A percentile compares a stretch with the other conserved stretches of the same genome.
phyloP scores from a whole-genome alignment of 306 rosid genomes.

The Prosopis cineraria region DNA sequence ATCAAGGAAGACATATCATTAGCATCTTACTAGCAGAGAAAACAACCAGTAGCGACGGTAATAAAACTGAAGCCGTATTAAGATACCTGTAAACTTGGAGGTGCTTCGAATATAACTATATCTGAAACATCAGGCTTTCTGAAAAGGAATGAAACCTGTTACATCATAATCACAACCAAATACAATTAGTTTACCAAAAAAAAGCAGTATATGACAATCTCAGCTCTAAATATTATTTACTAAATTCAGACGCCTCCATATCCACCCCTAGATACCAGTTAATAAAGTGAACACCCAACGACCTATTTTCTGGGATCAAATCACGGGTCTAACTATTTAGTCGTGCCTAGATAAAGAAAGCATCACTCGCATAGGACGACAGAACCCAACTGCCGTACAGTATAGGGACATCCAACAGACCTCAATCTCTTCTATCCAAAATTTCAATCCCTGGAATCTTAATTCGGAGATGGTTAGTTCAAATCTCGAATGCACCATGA shows the following conservation, averaged over 20 bases:
- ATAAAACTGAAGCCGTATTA: not conserved
- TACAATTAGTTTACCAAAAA: slow-evolving; percentile 12
- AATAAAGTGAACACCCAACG: not conserved
- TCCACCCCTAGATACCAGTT: not conserved
- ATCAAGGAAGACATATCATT: slow-evolving; percentile 13
- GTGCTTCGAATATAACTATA: slow-evolving; percentile 86
- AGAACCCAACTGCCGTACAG: not conserved
- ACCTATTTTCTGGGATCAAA: not conserved
- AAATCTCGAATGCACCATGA: not conserved
- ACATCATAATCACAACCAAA: slow-evolving; percentile 19
- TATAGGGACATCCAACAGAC: not conserved
- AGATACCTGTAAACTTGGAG: slow-evolving; percentile 76
- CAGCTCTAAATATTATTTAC: slow-evolving; percentile 2
- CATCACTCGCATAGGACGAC: not conserved
- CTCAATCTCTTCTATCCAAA: not conserved
- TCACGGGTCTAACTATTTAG: not conserved
- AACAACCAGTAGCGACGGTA: slow-evolving; percentile 6
- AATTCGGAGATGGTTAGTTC: not conserved
- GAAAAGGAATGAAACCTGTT: slow-evolving; percentile 83
- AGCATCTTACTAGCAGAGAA: not conserved
- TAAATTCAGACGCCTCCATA: not conserved
- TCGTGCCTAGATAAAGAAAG: not conserved
- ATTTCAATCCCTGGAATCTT: not conserved
- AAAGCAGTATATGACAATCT: not conserved
- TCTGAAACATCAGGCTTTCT: slow-evolving; percentile 90